Base-by-base conservation (phyloP, 495 filamentous ascomycete genomes). In the Stereocaulon alpinum region DNA sequence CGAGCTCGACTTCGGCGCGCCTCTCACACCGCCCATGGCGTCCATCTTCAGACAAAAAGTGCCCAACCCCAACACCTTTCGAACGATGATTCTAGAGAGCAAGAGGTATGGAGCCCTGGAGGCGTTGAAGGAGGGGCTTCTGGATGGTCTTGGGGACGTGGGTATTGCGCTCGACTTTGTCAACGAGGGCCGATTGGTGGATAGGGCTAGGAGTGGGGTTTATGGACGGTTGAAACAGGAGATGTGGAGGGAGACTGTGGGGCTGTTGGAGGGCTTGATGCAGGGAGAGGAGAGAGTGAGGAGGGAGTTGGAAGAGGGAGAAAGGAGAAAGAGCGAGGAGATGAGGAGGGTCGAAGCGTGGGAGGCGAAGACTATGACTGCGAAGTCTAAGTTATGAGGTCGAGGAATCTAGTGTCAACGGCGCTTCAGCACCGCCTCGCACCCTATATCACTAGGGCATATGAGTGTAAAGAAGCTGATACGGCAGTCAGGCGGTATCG, bases 1-100 rank as follows among this genome's bases (percentile, higher is more conserved):
- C 66, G 88, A 91, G 70, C 71, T 91, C 4, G 86, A 89, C 12
- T 84, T 91, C 30, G 86, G 88, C 17, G 82, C 84, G 0, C 83
- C 86, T 10, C 75, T 93, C 12, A 77, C 82, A 49, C 74, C 85
- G 1, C 77, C 86, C 12, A 89, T 93, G 87, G 77, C 77, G 61
- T 70, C 72, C n/a, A 80, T 91, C 41, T 91, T 91, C 70, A 73
- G 86, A 10, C 69, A 84, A 55, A 93, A 93, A 68, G 63, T 85
- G 1, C 47, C 71, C 1, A 66, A 76, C 2, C 71, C 82, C 2
- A 55, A 66, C 4, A 77, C 76, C 0, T 87, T 86, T 70, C 78
- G 84, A 4, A 68, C 70, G 42, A 72, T 90, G 52, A 78, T 90
- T 14, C 73, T 93, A 6, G 88, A 89, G 61, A 84, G 84, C 24